phyloP scores from a whole-genome alignment of 768 basidiomycete genomes.

The Lactifluus echinatus region DNA sequence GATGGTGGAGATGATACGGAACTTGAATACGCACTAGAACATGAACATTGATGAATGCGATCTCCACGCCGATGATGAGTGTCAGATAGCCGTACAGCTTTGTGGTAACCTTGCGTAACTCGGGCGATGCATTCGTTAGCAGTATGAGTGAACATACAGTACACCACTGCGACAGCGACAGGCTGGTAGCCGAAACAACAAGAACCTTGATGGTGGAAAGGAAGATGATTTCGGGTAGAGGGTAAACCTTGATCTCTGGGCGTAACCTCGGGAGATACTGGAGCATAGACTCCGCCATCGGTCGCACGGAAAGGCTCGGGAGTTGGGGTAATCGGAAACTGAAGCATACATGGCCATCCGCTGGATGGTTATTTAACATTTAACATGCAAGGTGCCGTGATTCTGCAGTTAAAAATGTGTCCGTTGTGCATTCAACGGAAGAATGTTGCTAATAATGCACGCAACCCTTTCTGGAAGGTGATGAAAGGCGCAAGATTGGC shows the following conservation, averaged over 20 bases:
- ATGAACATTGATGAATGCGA: conserved; percentile 8
- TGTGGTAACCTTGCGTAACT: conserved; percentile 1
- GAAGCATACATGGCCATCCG: neutral
- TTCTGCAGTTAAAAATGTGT: neutral
- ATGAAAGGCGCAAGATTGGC: neutral
- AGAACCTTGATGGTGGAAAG: conserved; percentile 3
- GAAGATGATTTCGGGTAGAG: conserved; percentile 7
- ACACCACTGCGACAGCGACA: conserved; percentile 3
- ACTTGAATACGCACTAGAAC: neutral
- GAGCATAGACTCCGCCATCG: neutral
- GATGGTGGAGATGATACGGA: no score
- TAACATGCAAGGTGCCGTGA: neutral
- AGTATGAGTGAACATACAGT: conserved; percentile 1
- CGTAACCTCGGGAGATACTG: neutral
- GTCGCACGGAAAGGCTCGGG: neutral
- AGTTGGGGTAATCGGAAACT: neutral
- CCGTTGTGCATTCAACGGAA: neutral
- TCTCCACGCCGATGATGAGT: neutral
- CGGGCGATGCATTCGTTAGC: neutral
- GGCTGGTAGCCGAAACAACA: neutral
- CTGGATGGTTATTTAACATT: neutral
- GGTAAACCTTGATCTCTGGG: conserved; percentile 3
- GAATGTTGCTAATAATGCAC: neutral
- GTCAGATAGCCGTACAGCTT: conserved; percentile 6
- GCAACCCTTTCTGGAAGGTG: neutral